Evolutionary conservation across 2,329 filamentous ascomycete genomes (phyloP).

Genomic region (Xylariaceae sp.): DNA sequence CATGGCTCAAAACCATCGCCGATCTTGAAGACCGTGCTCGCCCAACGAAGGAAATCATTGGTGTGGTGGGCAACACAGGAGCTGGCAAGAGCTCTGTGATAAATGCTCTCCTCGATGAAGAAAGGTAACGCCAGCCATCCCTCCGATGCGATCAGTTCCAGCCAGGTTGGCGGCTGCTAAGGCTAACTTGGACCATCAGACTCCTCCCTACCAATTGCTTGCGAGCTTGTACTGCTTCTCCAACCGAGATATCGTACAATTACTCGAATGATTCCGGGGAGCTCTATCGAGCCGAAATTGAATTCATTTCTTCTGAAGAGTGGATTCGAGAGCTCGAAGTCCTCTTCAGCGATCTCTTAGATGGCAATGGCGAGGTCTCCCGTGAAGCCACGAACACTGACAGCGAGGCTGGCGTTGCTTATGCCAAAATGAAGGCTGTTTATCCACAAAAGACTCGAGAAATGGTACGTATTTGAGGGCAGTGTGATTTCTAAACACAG

Average conservation of each 20-base stretch:
- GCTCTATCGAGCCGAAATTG: slow-evolving; percentile 27
- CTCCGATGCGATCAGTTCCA: background rate
- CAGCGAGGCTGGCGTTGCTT: slow-evolving; percentile 26
- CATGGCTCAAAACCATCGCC: slow-evolving; percentile 40
- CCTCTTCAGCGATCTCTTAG: slow-evolving; percentile 23
- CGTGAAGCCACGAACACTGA: slow-evolving; percentile 20
- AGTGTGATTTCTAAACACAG: no score
- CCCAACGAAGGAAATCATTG: slow-evolving; percentile 44
- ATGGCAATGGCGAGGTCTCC: slow-evolving; percentile 21
- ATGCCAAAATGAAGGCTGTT: slow-evolving; percentile 27
- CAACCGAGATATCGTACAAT: slow-evolving; percentile 28
- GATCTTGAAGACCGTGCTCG: slow-evolving; percentile 36
- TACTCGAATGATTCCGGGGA: slow-evolving; percentile 23
- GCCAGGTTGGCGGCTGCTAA: background rate
- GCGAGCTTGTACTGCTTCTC: slow-evolving; percentile 27
- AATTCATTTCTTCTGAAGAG: slow-evolving; percentile 25
- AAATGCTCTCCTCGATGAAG: slow-evolving; percentile 60
- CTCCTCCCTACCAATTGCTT: slow-evolving; percentile 26
- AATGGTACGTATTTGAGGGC: no score
- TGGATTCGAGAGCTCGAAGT: slow-evolving; percentile 24
- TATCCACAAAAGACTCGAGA: slow-evolving; percentile 27
- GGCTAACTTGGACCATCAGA: slow-evolving; percentile 11
- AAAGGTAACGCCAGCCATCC: slow-evolving; percentile 33
- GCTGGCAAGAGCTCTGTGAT: slow-evolving; percentile 60
- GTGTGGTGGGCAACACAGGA: slow-evolving; percentile 59